A percentile compares a stretch with the other conserved stretches of the same genome.
Conservation (phyloP, 225 moss, liverwort and hornwort species). For the Marchantia paleacea region DNA sequence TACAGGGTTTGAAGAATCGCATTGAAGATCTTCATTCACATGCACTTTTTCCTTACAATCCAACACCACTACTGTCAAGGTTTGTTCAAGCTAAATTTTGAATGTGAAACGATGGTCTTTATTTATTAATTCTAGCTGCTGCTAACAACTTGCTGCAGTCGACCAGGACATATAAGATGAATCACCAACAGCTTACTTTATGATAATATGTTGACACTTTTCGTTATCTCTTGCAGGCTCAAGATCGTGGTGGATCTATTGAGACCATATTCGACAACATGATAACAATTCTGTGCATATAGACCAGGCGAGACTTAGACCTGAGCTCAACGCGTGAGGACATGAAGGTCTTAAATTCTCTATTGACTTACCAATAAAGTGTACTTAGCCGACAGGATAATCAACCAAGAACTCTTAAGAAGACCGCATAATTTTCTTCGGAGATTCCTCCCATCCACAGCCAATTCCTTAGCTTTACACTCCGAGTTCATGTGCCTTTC, state of each 20-base stretch:
- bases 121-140: not conserved
- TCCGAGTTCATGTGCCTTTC: too few relatives aligned
- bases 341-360: not conserved
- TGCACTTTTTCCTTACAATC: constrained; percentile 71
- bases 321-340: not conserved
- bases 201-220: not conserved
- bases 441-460: too few relatives aligned
- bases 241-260: not conserved
- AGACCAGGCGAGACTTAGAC: not conserved
- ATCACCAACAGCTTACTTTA: not conserved
- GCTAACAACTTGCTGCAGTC: not conserved
- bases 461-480: too few relatives aligned
- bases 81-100: not conserved
- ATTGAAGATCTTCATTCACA: constrained; percentile 52
- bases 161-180: not conserved
- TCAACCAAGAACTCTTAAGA: not conserved
- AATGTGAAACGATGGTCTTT: not conserved
- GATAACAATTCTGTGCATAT: not conserved
- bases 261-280: not conserved
- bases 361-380: not conserved
- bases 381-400: not conserved
- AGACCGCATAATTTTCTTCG: constrained; percentile 8
- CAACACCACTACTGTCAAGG: constrained; percentile 57
- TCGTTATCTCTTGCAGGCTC: not conserved
- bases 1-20: constrained; percentile 52